Evolutionary conservation across 306 rosid genomes (phyloP), one percentile per base, ranked within the genome.

Genomic region (Mucuna pruriens): DNA sequence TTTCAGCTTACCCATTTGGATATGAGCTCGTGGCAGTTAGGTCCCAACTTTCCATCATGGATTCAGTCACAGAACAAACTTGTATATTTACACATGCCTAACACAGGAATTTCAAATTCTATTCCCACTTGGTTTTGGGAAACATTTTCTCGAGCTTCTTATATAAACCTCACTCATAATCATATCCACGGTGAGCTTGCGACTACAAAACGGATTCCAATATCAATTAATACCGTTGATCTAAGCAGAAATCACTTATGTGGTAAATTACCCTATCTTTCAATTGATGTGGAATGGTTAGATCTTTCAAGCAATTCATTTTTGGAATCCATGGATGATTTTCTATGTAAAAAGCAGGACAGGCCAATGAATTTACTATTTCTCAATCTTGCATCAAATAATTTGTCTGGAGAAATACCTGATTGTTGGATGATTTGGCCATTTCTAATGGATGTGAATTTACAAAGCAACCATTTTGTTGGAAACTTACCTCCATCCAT

Each of bases 31-130:
- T 84, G 80, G 66, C 31, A 34, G 0, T 66, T 79, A 9, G 73
- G 80, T 38, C 78, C 77, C 5, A 17, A 25, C 4, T 79, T 79
- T 74, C 80, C 80, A 9, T 39, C 51, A 46, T 79, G 83, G 87
- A 58, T 79, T 49, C 38, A 23, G 2, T 79, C 80, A 22, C 76
- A 58, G 58, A 74, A 7, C 9, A 0, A 48, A 46, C 61, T 83
- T 25, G 0, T 0, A 0, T 6, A 6, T 61, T 64, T 84, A 55
- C 51, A 44, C 3, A 33, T 84, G 42, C 65, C 77, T 5, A 55
- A 78, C 76, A 64, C 46, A 1, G 11, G 58, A 16, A 44, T 78
- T 38, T 66, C 33, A 4, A 58, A 44, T 51, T 9, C 57, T 15
- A 48, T 84, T 38, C 87, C 84, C 48, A 42, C 9, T 23, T 66